phyloP scores from a whole-genome alignment of 1,284 basidiomycete genomes.

The Ceratobasidium papillatum region DNA sequence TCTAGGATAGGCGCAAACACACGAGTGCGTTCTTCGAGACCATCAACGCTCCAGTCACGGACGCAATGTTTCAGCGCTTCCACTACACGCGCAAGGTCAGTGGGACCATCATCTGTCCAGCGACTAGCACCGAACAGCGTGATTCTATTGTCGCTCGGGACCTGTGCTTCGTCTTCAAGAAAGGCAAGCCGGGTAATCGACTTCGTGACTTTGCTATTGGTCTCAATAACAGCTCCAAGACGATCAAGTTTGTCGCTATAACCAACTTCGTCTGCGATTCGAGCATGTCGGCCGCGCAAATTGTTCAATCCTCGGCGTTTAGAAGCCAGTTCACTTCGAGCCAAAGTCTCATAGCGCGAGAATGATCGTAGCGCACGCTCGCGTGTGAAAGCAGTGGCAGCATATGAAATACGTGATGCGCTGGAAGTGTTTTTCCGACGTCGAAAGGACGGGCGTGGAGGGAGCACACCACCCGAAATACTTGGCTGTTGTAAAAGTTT shows the following conservation, averaged over 20 bases:
- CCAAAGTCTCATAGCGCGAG: constrained; percentile 26
- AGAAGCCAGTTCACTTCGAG: constrained; percentile 15
- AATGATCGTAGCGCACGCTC: constrained; percentile 32
- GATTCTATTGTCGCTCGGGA: constrained; percentile 41
- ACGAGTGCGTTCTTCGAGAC: constrained; percentile 59
- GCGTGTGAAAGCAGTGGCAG: constrained; percentile 35
- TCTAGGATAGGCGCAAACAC: constrained; percentile 66
- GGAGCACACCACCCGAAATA: constrained; percentile 32
- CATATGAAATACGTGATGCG: constrained; percentile 28
- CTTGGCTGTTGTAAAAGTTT: not conserved
- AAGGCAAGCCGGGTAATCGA: constrained; percentile 59
- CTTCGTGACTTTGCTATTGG: constrained; percentile 60
- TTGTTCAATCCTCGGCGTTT: constrained; percentile 25
- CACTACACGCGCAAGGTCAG: constrained; percentile 60
- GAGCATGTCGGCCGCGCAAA: constrained; percentile 43
- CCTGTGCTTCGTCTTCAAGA: constrained; percentile 42
- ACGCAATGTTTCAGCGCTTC: constrained; percentile 72
- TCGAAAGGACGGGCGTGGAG: constrained; percentile 37
- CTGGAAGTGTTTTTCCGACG: constrained; percentile 13
- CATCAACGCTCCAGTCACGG: constrained; percentile 70
- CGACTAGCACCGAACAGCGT: constrained; percentile 6
- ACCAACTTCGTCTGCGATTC: constrained; percentile 61
- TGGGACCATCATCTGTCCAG: constrained; percentile 37
- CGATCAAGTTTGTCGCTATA: constrained; percentile 62
- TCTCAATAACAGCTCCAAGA: constrained; percentile 57